Base-by-base conservation (phyloP, 163 green algal genomes). In the Coccomyxa subellipsoidea region DNA sequence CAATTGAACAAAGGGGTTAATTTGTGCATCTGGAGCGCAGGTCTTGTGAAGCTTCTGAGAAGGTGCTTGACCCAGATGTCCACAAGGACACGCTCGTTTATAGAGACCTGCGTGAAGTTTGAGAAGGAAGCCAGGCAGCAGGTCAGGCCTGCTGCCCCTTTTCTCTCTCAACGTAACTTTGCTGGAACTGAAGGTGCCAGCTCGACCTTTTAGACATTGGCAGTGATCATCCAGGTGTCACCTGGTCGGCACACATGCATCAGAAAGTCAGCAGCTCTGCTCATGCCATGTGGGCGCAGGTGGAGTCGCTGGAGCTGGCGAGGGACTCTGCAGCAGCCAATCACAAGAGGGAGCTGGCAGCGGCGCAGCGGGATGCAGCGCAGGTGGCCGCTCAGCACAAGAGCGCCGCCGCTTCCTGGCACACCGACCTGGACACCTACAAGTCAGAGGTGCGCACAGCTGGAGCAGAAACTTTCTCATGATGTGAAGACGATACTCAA, bases 11-110 rank as follows among this genome's bases (percentile, higher is more conserved):
- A 18, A 59, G 47, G 23, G 21, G 47, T 1, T 59, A 59, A 59
- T 2, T 69, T 54, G 8, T 59, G 15, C 4, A 31, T 7, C 1
- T 35, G 6, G 87, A 82, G n/a, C n/a, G n/a, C 87, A 95, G 93
- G 83, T 0, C 86, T 97, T 6, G 94, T 97, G 12, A 96, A 96
- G 91, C 84, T 92, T 59, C 81, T 97, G 81, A 85, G 94, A 29
- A 86, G 88, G 15, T 91, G 87, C 39, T 76, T 96, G 79, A 88
- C 89, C 18, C 90, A 96, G 82, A 84, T 94, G 78, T 90, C 87
- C n/a, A 70, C 39, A 31, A 87, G 90, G 4, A 77, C 88, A 0
- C 82, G 83, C 8, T 70, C 80, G 21, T 95, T 94, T 80, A 85
- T 97, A 7, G 91, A 94, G 6, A 75, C 86, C 23, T 87, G 85